Conservation (phyloP, 2,329 filamentous ascomycete genomes). For the Chaetothyriales sp. region DNA sequence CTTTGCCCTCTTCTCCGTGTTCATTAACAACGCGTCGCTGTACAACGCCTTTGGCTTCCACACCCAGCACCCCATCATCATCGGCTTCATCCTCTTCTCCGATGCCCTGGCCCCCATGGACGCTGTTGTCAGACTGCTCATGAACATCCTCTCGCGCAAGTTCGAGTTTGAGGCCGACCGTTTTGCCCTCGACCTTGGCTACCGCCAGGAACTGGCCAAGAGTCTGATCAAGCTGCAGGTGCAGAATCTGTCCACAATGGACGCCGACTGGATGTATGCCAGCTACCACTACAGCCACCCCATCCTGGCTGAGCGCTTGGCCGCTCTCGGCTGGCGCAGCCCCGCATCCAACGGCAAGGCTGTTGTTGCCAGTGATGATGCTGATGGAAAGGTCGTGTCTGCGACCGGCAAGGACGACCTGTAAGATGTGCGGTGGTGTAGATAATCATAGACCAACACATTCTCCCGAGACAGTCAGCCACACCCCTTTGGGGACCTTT, state of each 20-base stretch:
- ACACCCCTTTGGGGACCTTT: too few relatives aligned
- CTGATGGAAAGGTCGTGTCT: slow-evolving; percentile 38
- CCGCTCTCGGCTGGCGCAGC: slow-evolving; percentile 63
- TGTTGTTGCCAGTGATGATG: slow-evolving; percentile 1
- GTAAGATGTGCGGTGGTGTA: neutral
- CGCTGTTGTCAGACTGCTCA: slow-evolving; percentile 79
- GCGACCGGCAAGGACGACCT: neutral
- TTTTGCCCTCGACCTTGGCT: slow-evolving; percentile 75
- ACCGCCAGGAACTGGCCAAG: slow-evolving; percentile 63
- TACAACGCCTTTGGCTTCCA: slow-evolving; percentile 85
- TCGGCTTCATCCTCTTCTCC: slow-evolving; percentile 94
- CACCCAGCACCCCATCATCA: slow-evolving; percentile 72
- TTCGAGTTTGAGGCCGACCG: slow-evolving; percentile 93
- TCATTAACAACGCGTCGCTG: slow-evolving; percentile 85
- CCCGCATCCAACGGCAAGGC: neutral
- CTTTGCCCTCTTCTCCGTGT: slow-evolving; percentile 89
- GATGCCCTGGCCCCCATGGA: slow-evolving; percentile 93
- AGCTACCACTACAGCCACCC: slow-evolving; percentile 98
- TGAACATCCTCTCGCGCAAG: slow-evolving; percentile 87
- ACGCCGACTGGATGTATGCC: slow-evolving; percentile 95
- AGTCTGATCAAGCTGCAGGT: slow-evolving; percentile 95
- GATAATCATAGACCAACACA: neutral
- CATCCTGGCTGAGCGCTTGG: slow-evolving; percentile 82
- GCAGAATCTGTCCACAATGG: slow-evolving; percentile 96
- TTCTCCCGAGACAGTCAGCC: neutral